Percentiles rank a stretch among this genome's conserved stretches.
These are phyloP conservation scores for Caloboletus inedulis DNA, from an alignment of 1,284 basidiomycete genomes.

Conservation along the genomic window DNA sequence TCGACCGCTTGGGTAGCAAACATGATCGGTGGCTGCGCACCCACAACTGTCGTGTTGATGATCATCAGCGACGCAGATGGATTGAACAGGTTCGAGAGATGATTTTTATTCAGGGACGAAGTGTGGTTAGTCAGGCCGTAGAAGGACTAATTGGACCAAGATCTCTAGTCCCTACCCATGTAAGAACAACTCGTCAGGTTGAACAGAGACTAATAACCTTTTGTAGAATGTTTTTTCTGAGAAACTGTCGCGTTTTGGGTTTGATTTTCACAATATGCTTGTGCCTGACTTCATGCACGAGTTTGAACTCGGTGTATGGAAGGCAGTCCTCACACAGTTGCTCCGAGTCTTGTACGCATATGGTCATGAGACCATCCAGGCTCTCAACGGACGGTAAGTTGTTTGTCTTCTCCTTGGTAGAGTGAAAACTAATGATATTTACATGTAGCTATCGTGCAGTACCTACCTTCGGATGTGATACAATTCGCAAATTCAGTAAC, in stretches of 20 bases:
- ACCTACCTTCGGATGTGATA: conserved; percentile 2
- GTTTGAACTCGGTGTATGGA: neutral
- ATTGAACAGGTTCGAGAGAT: neutral
- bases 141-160: neutral
- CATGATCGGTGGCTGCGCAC: neutral
- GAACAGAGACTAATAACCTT: no score
- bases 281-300: neutral
- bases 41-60: neutral
- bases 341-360: neutral
- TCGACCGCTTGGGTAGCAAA: conserved; percentile 8
- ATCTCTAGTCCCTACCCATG: conserved; percentile 6
- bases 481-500: conserved; percentile 8
- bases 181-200: no score
- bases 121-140: neutral
- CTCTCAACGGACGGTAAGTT: neutral
- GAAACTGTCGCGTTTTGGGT: neutral
- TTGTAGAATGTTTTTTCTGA: conserved; percentile 19
- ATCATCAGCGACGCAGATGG: neutral
- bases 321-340: neutral
- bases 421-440: no score
- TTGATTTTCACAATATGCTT: conserved; percentile 10
- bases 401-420: no score
- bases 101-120: neutral
- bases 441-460: conserved; percentile 7
- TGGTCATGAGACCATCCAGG: neutral